phyloP scores from a whole-genome alignment of 2,329 filamentous ascomycete species.

The Rutstroemia sp. region DNA sequence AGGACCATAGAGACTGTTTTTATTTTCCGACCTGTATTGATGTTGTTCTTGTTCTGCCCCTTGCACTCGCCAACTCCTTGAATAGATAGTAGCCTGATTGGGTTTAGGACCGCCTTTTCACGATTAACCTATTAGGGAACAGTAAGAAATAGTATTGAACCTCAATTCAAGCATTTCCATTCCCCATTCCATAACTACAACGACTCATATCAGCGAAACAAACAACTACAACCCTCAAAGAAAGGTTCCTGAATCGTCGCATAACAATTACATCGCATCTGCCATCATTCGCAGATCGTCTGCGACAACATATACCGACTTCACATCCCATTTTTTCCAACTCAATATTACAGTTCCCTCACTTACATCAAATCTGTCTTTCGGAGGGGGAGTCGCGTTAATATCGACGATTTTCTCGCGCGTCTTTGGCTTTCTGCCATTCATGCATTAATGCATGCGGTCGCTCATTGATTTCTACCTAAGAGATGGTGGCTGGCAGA shows the following conservation, averaged over 20 bases:
- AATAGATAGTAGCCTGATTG: no score
- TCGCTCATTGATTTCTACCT: slow-evolving; percentile 17
- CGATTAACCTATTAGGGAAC: no score
- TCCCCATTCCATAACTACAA: slow-evolving; percentile 7
- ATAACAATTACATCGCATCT: not conserved
- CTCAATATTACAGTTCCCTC: slow-evolving; percentile 9
- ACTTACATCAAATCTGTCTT: slow-evolving; percentile 3
- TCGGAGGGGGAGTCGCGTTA: slow-evolving; percentile 13
- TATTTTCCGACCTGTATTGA: no score
- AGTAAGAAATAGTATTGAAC: no score
- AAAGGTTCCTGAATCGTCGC: not conserved
- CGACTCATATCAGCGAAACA: slow-evolving; percentile 3
- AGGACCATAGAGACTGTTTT: no score
- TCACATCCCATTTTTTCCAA: slow-evolving; percentile 2
- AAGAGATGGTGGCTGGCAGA: slow-evolving; percentile 28
- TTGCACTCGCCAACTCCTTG: no score
- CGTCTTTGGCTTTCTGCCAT: slow-evolving; percentile 16
- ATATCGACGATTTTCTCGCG: slow-evolving; percentile 16
- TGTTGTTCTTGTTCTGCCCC: no score
- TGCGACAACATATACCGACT: slow-evolving; percentile 5
- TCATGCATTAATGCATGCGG: slow-evolving; percentile 22
- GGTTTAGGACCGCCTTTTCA: no score
- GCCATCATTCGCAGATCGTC: slow-evolving; percentile 6
- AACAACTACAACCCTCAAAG: slow-evolving; percentile 6
- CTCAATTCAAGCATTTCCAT: slow-evolving; percentile 6